Evolutionary conservation across 2,329 filamentous ascomycete species (phyloP), one percentile per base, ranked within the genome.

Genomic region (Colletotrichum sp.): DNA sequence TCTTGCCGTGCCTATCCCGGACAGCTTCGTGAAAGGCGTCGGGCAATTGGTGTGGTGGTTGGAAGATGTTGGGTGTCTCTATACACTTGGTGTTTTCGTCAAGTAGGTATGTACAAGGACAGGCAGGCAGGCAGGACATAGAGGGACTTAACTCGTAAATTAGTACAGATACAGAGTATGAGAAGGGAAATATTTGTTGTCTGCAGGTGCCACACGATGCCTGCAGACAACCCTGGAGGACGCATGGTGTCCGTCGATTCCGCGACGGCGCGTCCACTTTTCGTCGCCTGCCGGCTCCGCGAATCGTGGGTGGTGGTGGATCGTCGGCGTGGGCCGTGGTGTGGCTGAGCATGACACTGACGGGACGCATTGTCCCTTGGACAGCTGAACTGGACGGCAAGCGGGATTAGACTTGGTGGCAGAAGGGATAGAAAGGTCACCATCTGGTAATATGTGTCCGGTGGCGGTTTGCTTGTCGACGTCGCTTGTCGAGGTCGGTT

Each of bases 341-440:
- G 73, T 75, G 68, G 72, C 72, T 65, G 68, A 71, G 68, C 72
- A 71, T 66, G 34, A 75, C 28, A 55, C n/a, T 44, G 57, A 68
- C 69, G 57, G 55, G 73, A 59, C 55, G 63, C 30, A 57, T 21
- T 34, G 39, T 64, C 39, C 63, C 69, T 44, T 75, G 63, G n/a
- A 32, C 26, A 75, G 68, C 72, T 75, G 52, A 67, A 57, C 9
- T 16, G 28, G 15, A 6, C 39, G 39, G 39, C 18, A 44, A 44
- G 39, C 39, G 39, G 39, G 39, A 44, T 44, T 12, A n/a, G 55
- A 62, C 26, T 32, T 62, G 59, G 2, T 62, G 59, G 39, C 18
- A 12, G 18, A n/a, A n/a, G 39, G 39, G 39, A 44, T 9, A 44
- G 39, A 44, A n/a, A 12, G 39, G 18, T 44, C 9, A 12, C 18